Evolutionary conservation across 495 filamentous ascomycete species (phyloP).

Genomic region (Mycothermus thermophilus): DNA sequence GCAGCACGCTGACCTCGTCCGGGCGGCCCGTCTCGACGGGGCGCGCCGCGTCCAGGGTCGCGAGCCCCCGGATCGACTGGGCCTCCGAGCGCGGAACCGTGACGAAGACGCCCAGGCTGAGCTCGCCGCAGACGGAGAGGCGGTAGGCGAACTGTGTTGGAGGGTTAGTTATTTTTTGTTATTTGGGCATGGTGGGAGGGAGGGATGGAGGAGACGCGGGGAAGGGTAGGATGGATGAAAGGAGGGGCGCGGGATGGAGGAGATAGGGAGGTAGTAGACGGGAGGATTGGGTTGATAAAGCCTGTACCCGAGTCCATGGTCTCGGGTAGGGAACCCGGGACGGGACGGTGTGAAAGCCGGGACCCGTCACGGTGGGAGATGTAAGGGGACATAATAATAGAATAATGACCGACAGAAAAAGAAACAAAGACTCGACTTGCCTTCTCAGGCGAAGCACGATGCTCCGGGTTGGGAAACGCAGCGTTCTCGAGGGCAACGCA

Average conservation of each 20-base stretch:
- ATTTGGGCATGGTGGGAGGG: not conserved
- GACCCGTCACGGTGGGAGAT: too few species aligned
- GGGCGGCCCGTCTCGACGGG: constrained; percentile 34
- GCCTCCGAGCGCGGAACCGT: constrained; percentile 36
- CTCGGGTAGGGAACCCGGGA: too few species aligned
- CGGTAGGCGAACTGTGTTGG: constrained; percentile 63
- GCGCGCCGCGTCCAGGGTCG: constrained; percentile 32
- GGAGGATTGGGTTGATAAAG: too few species aligned
- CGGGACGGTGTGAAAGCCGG: too few species aligned
- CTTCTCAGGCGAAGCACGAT: constrained; percentile 69
- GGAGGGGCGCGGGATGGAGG: too few species aligned
- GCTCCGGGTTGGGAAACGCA: constrained; percentile 51
- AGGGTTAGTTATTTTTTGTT: not conserved
- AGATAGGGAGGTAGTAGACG: too few species aligned
- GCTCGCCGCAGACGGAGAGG: constrained; percentile 60
- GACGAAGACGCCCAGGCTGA: constrained; percentile 69
- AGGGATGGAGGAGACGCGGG: not conserved
- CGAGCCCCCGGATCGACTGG: constrained; percentile 28
- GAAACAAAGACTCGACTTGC: too few species aligned
- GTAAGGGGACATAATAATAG: too few species aligned
- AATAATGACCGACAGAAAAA: too few species aligned
- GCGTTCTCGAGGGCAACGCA: constrained; percentile 63
- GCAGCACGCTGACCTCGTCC: constrained; percentile 45
- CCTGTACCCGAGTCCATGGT: too few species aligned
- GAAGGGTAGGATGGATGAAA: constrained; percentile 3